phyloP scores from a whole-genome alignment of 108 stramenopile genomes.

The Pseudonitzschia delicatissima region DNA sequence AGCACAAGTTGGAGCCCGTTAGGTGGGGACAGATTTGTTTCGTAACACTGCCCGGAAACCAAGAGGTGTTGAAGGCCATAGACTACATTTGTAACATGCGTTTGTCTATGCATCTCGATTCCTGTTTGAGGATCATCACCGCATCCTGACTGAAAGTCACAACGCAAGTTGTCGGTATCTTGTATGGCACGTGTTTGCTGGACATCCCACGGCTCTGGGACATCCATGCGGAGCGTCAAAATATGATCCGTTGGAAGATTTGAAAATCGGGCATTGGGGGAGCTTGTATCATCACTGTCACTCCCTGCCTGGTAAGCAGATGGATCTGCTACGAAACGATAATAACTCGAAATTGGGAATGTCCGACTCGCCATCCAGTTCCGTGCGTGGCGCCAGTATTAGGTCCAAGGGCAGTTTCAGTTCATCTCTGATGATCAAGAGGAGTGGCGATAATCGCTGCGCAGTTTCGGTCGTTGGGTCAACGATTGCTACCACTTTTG shows the following conservation, averaged over 20 bases:
- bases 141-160: constrained; percentile 68
- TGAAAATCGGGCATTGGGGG: constrained; percentile 73
- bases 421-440: constrained; percentile 69
- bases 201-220: constrained; percentile 96
- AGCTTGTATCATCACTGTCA: constrained; percentile 18
- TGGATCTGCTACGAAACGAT: constrained; percentile 90
- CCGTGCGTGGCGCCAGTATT: constrained; percentile 54
- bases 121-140: constrained; percentile 44
- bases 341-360: constrained; percentile 91
- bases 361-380: constrained; percentile 59
- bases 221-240: constrained; percentile 93
- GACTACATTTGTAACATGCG: constrained; percentile 63
- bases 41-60: constrained; percentile 93
- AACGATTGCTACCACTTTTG: constrained; percentile 67
- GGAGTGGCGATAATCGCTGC: constrained; percentile 81
- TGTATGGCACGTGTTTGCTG: constrained; percentile 81
- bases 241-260: constrained; percentile 85
- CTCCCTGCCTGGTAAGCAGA: constrained; percentile 26
- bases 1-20: constrained; percentile 94
- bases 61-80: constrained; percentile 86
- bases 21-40: constrained; percentile 66
- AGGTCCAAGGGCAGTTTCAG: constrained; percentile 70
- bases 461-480: constrained; percentile 89
- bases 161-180: constrained; percentile 96
- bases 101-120: constrained; percentile 15